Conservation (phyloP, 441 rosid species). For the Gossypium lobatum region DNA sequence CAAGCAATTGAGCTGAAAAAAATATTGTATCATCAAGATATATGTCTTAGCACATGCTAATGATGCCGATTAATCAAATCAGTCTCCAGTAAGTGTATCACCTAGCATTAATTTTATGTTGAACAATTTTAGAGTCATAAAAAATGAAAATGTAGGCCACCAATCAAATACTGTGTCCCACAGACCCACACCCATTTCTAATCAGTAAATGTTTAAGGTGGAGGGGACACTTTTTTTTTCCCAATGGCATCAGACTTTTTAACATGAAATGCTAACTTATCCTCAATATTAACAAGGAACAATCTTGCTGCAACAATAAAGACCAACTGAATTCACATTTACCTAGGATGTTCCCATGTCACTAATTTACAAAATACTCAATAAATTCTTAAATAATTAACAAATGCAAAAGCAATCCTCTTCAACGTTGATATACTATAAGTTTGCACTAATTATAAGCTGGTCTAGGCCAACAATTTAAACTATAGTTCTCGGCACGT, state of each 20-base stretch:
- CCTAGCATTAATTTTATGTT: conserved; percentile 2
- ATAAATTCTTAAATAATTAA: background rate
- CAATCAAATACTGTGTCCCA: background rate
- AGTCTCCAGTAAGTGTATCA: background rate
- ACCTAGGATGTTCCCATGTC: background rate
- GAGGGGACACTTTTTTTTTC: background rate
- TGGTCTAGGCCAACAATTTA: background rate
- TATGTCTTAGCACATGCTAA: background rate
- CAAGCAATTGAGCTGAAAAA: conserved; percentile 68
- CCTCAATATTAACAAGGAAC: background rate
- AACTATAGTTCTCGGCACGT: background rate
- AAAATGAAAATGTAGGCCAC: background rate
- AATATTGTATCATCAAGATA: conserved; percentile 7
- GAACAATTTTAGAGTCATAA: background rate
- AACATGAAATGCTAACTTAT: background rate
- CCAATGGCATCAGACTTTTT: background rate
- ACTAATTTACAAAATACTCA: background rate
- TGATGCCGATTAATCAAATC: background rate
- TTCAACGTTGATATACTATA: background rate
- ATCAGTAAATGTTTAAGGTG: background rate
- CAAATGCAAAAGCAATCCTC: background rate
- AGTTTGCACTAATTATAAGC: background rate
- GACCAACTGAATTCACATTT: background rate
- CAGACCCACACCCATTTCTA: background rate
- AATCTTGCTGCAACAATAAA: background rate